Base-by-base conservation (phyloP, 2,329 filamentous ascomycete genomes). In the Hymenoscyphus scutula region DNA sequence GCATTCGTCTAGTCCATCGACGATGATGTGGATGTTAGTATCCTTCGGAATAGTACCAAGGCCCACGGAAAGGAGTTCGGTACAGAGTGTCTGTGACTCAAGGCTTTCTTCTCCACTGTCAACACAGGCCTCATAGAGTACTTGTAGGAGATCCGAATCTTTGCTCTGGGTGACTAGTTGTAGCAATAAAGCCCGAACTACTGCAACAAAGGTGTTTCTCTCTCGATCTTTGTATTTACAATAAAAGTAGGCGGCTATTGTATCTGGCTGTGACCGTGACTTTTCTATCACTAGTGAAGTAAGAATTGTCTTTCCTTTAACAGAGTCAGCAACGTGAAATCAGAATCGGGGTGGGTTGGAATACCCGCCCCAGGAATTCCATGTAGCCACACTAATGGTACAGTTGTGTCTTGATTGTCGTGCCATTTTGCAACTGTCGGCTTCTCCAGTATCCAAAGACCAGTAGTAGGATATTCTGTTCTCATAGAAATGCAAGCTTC, bases 1-100 rank as follows among this genome's bases (percentile, higher is more conserved):
- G 60, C 77, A 79, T 66, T 79, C 77, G 62, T 80, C 78, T 23
- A 80, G 62, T 0, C 78, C 78, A 66, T 80, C 78, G 41, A 80
- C 65, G 3, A 80, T 64, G 13, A 79, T 69, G 58, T 75, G 32
- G 10, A 37, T 37, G 3, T 10, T 37, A 37, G 32, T 37, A 13
- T 37, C 32, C 15, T 37, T 37, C 11, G 32, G 32, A 37, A 37
- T 37, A 15, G 32, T 37, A 13, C 32, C 32, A 37, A 77, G 61
- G 25, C 67, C 68, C 2, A 68, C 65, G 23, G 68, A 61, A 37
- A 79, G 64, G 29, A 79, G 65, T n/a, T 66, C 27, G 68, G 62
- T 6, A 78, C 63, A 41, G 78, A 64, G 25, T 27, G 59, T 55
- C 5, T 58, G 58, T 13, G 68, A 72, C 4, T 62, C 67, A 6